Evolutionary conservation across 192 early-diverging fungal genomes (phyloP), one percentile per base, ranked within the genome.

Genomic region (Mortierella hygrophila): DNA sequence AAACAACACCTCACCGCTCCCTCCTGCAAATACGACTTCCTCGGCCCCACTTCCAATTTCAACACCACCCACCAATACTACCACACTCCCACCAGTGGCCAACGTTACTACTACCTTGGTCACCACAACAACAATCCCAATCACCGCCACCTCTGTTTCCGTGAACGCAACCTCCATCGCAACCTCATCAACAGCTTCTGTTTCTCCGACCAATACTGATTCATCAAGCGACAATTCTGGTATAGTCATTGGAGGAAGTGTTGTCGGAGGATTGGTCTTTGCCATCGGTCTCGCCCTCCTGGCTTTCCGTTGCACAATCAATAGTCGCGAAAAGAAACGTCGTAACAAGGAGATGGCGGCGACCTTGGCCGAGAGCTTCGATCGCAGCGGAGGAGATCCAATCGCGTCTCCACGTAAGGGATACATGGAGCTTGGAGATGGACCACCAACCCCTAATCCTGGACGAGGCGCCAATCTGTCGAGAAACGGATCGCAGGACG

Each of bases 271-370:
- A 20, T 49, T 80, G 0, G 76, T 81, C 21, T 77, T 81, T 60
- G 79, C 38, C 1, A 78, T 86, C 46, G 84, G 84, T 74, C 9
- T 74, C 13, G 84, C 63, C 21, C 72, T 86, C 29, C 35, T 77
- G 23, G 75, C 79, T 21, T 86, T 86, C 79, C 68, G 70, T 41
- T 86, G 84, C 65, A 78, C 77, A 0, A 8, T 78, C 7, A 78
- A 74, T 42, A 70, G 79, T 9, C 40, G 71, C n/a, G 84, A 86
- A 7, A 75, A 72, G 8, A 44, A 55, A 1, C 74, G 79, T 6
- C 74, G 84, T 26, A 76, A 86, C 42, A 86, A 86, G 72, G 84
- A 86, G 65, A 80, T 81, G 68, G 84, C 84, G 3, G 84, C 84
- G 7, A 81, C 84, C 23, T 13, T 86, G 52, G 84, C 84, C 0